These are phyloP conservation scores for Cutaneotrichosporon sp. DNA, from an alignment of 1,284 basidiomycete genomes.

Conservation along the genomic window DNA sequence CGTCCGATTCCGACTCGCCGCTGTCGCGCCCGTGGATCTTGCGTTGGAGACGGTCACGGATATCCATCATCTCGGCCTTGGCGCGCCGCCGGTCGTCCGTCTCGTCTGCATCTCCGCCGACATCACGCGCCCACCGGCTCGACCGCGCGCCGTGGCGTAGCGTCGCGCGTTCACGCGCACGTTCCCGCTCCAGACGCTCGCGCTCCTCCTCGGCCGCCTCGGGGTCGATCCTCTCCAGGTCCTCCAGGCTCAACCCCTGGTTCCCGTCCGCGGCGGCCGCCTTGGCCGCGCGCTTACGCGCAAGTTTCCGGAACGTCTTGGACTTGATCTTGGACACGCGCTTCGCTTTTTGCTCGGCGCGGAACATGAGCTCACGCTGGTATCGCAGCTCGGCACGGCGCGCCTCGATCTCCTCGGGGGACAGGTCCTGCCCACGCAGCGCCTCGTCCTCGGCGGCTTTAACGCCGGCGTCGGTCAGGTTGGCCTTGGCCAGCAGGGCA, in stretches of 20 bases:
- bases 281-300: conserved; percentile 68
- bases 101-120: conserved; percentile 15
- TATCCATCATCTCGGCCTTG: conserved; percentile 56
- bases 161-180: conserved; percentile 80
- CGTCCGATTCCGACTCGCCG: conserved; percentile 44
- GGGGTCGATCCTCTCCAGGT: conserved; percentile 50
- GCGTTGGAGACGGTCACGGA: conserved; percentile 70
- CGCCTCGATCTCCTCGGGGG: conserved; percentile 72
- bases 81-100: conserved; percentile 28
- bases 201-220: conserved; percentile 56
- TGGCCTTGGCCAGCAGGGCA: conserved; percentile 66
- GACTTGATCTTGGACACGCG: conserved; percentile 93
- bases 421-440: conserved; percentile 63
- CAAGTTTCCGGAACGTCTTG: conserved; percentile 83
- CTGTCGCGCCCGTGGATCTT: conserved; percentile 60
- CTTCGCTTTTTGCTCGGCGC: conserved; percentile 85
- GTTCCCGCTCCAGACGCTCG: conserved; percentile 67
- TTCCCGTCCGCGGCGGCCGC: conserved; percentile 49
- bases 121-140: conserved; percentile 57
- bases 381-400: conserved; percentile 75
- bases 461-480: conserved; percentile 73
- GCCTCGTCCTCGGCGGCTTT: conserved; percentile 71
- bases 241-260: conserved; percentile 49
- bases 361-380: conserved; percentile 90
- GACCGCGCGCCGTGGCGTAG: conserved; percentile 63